Evolutionary conservation across 805 yeast species (phyloP).

Genomic region (Candida berthetii): DNA sequence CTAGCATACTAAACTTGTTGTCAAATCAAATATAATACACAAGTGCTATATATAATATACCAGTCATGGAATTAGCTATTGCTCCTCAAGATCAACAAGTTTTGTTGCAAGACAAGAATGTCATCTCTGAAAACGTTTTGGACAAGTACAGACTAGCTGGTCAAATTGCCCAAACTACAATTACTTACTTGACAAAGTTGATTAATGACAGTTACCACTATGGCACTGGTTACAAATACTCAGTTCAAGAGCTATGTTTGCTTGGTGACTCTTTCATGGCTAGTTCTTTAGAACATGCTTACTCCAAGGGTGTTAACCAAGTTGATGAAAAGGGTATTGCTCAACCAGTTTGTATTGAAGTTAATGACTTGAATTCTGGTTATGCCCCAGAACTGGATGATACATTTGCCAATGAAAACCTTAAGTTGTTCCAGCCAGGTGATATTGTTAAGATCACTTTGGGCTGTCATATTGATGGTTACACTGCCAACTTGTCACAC

Average conservation of each 20-base stretch:
- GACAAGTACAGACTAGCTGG: slow-evolving; percentile 90
- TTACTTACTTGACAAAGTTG: slow-evolving; percentile 56
- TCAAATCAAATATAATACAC: too few species aligned
- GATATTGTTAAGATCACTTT: slow-evolving; percentile 80
- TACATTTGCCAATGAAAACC: slow-evolving; percentile 23
- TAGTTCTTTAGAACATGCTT: slow-evolving; percentile 52
- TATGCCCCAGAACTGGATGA: slow-evolving; percentile 85
- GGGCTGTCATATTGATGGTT: slow-evolving; percentile 95
- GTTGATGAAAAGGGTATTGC: slow-evolving; percentile 90
- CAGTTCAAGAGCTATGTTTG: slow-evolving; percentile 69
- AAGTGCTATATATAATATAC: too few species aligned
- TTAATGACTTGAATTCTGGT: slow-evolving; percentile 70
- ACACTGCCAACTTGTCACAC: slow-evolving; percentile 82
- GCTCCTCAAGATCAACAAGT: slow-evolving; percentile 70
- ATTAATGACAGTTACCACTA: slow-evolving; percentile 73
- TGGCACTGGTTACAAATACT: slow-evolving; percentile 28
- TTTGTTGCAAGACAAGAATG: slow-evolving; percentile 67
- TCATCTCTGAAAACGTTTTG: slow-evolving; percentile 50
- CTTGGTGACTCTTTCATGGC: slow-evolving; percentile 73
- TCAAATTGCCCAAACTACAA: slow-evolving; percentile 78
- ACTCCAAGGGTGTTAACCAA: slow-evolving; percentile 40
- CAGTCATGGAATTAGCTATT: slow-evolving; percentile 71
- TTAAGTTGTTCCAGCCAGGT: slow-evolving; percentile 53
- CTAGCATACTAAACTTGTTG: too few species aligned
- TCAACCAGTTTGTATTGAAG: slow-evolving; percentile 83